Base-by-base conservation (phyloP, 2,329 filamentous ascomycete genomes). In the Pyrenochaeta sp. region DNA sequence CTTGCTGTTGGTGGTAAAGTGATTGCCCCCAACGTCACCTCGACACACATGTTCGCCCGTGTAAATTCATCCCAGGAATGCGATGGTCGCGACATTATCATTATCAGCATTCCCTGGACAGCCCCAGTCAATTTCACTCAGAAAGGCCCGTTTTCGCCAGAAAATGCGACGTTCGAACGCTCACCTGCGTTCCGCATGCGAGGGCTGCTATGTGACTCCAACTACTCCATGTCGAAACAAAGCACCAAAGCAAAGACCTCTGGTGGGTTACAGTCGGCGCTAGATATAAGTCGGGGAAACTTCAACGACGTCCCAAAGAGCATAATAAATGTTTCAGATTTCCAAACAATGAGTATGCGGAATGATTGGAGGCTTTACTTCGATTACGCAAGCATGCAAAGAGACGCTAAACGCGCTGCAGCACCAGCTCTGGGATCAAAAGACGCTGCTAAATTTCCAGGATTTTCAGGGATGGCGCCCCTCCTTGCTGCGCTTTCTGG, bases 31-130 rank as follows among this genome's bases (percentile, higher is more conserved):
- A 53, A 53, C 20, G 36, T 58, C 21, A 45, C 49, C 5, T 45
- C 50, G 7, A 58, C 49, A 2, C 45, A 50, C n/a, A 31, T 49
- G 2, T 63, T 37, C 15, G 51, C 54, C 7, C 57, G 57, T 4
- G 15, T 58, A 12, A 57, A 61, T n/a, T 20, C 53, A 9, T 60
- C 61, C 5, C 15, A 44, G 3, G 44, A 64, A 47, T 64, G 61
- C 27, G 14, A 18, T 20, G 47, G 44, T 11, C 54, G 49, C 1
- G 57, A 66, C 17, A 61, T 61, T 5, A 62, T 64, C n/a, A 29
- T 63, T 7, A n/a, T 51, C 11, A 61, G 31, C 43, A 64, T 59
- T 17, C 55, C 63, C 5, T 66, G 59, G 56, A 61, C 63, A n/a
- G 18, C 35, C 3, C 35, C 49, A 7, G 4, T 55, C 11, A 42